These are phyloP conservation scores for Podaxis pistillaris DNA, from an alignment of 768 basidiomycete species.

Conservation along the genomic window DNA sequence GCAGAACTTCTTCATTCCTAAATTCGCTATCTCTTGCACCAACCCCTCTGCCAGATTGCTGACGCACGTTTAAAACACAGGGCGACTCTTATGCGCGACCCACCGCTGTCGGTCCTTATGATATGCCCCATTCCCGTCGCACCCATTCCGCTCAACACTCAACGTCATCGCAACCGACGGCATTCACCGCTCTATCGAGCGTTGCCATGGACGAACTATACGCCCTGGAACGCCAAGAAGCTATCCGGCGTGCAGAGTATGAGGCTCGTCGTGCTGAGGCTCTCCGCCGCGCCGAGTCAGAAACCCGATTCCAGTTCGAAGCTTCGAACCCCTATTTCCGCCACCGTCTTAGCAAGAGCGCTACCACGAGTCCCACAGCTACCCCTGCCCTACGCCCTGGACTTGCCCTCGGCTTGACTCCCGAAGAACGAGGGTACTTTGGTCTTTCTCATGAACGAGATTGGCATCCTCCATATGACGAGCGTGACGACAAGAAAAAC, in stretches of 20 bases:
- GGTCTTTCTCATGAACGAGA: conserved; percentile 39
- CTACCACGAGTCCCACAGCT: conserved; percentile 52
- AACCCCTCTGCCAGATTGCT: background rate
- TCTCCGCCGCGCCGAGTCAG: conserved; percentile 68
- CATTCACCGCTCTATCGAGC: conserved; percentile 68
- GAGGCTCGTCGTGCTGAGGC: conserved; percentile 74
- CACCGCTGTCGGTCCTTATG: conserved; percentile 47
- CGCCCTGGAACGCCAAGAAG: conserved; percentile 85
- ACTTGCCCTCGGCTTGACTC: conserved; percentile 21
- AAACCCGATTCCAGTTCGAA: conserved; percentile 45
- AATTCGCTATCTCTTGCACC: conserved; percentile 10
- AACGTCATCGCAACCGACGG: conserved; percentile 32
- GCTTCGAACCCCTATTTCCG: conserved; percentile 23
- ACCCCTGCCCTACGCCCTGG: conserved; percentile 40
- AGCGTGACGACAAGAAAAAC: conserved; percentile 5
- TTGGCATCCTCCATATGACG: conserved; percentile 18
- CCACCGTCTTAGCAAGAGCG: conserved; percentile 53
- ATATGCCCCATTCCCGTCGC: conserved; percentile 37
- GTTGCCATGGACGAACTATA: conserved; percentile 89
- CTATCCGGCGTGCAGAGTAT: conserved; percentile 81
- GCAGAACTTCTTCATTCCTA: conserved; percentile 11
- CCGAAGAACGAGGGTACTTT: conserved; percentile 41
- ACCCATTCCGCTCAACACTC: conserved; percentile 18
- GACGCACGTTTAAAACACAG: conserved; percentile 25
- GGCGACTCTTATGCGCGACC: conserved; percentile 60